These are phyloP conservation scores for Parachaetomium inaequale DNA, from an alignment of 495 filamentous ascomycete species.

Conservation along the genomic window DNA sequence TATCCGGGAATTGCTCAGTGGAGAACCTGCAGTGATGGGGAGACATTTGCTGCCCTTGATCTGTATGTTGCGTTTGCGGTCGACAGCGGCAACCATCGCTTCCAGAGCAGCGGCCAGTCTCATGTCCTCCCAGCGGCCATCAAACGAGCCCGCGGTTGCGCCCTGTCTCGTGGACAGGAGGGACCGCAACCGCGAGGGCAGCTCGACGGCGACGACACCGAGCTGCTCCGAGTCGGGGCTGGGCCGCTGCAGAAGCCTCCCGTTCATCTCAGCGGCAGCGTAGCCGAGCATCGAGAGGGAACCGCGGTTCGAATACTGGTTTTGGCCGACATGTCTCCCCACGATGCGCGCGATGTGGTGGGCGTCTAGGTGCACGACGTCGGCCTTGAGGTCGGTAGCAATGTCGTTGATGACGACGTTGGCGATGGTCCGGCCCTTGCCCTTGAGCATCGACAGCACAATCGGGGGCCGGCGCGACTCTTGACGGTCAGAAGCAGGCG, in stretches of 20 bases:
- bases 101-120: slow-evolving; percentile 42
- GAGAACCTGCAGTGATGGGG: not conserved
- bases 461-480: slow-evolving; percentile 36
- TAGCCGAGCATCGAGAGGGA: slow-evolving; percentile 61
- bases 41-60: not conserved
- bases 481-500: slow-evolving; percentile 22
- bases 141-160: slow-evolving; percentile 2
- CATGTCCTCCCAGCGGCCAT: slow-evolving; percentile 44
- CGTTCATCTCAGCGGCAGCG: slow-evolving; percentile 48
- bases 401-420: slow-evolving; percentile 41
- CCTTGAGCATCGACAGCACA: slow-evolving; percentile 37
- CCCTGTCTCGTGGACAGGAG: slow-evolving; percentile 18
- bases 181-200: slow-evolving; percentile 27
- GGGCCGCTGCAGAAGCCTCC: slow-evolving; percentile 25
- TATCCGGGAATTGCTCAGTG: not conserved
- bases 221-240: slow-evolving; percentile 20
- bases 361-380: slow-evolving; percentile 73
- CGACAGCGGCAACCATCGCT: slow-evolving; percentile 33
- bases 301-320: slow-evolving; percentile 40
- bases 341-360: slow-evolving; percentile 77
- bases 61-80: slow-evolving; percentile 18
- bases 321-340: slow-evolving; percentile 68
- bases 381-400: slow-evolving; percentile 60
- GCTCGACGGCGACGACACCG: slow-evolving; percentile 23
- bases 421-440: slow-evolving; percentile 33